A percentile compares a stretch with the other conserved stretches of the same genome.
phyloP scores from a whole-genome alignment of 1,139 yeast species.

The Geotrichum klebahnii region DNA sequence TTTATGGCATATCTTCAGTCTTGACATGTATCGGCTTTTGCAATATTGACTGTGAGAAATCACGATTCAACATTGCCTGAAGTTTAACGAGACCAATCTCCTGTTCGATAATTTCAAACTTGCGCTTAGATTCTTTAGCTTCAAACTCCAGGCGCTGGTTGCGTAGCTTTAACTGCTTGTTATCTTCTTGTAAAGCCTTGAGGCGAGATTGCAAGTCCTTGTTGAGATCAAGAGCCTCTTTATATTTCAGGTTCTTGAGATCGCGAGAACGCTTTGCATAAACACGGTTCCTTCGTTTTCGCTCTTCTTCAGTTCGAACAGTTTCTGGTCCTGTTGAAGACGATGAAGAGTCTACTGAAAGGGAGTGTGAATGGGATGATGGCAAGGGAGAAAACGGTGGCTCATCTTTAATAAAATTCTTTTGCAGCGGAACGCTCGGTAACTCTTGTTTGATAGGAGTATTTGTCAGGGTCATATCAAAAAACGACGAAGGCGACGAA shows the following conservation, averaged over 20 bases:
- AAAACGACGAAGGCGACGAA: too few species aligned
- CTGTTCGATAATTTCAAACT: background rate
- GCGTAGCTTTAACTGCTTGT: conserved; percentile 9
- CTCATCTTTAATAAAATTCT: background rate
- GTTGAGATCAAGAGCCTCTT: conserved; percentile 14
- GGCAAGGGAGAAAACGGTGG: background rate
- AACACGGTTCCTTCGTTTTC: conserved; percentile 20
- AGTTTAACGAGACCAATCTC: too few species aligned
- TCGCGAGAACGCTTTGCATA: conserved; percentile 23
- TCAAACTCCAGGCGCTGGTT: conserved; percentile 16
- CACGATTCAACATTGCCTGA: too few species aligned
- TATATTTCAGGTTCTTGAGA: conserved; percentile 19
- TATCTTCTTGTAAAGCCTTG: conserved; percentile 3
- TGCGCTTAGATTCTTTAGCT: conserved; percentile 8
- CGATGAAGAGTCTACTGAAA: background rate
- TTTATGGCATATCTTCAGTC: too few species aligned
- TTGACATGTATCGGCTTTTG: too few species aligned
- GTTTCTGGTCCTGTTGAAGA: background rate
- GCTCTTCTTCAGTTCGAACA: conserved; percentile 17
- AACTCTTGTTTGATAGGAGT: too few species aligned
- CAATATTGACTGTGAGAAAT: too few species aligned
- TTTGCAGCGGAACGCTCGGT: background rate
- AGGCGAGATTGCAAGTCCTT: conserved; percentile 11
- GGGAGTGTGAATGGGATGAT: background rate
- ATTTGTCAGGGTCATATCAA: too few species aligned